Conservation (phyloP, 2,329 filamentous ascomycete species). For the Claviceps humidiphila region DNA sequence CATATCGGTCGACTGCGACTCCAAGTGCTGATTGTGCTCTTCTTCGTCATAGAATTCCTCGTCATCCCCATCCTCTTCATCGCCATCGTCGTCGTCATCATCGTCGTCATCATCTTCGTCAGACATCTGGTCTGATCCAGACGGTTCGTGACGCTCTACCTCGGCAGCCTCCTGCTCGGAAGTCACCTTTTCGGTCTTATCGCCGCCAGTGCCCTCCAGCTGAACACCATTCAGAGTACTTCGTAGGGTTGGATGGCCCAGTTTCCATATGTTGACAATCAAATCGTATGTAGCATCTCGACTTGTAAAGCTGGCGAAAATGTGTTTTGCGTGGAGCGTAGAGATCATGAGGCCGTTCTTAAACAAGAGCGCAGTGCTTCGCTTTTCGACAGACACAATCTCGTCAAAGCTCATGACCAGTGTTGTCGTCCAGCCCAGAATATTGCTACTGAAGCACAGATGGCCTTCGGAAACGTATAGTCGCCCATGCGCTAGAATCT, state of each 20-base stretch:
- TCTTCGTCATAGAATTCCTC: conserved; percentile 69
- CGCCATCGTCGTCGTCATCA: conserved; percentile 56
- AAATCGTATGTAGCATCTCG: conserved; percentile 93
- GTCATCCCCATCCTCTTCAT: conserved; percentile 46
- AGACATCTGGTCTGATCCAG: conserved; percentile 45
- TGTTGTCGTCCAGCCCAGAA: conserved; percentile 94
- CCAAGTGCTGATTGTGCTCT: conserved; percentile 64
- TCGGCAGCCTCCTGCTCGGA: conserved; percentile 23
- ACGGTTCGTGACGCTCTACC: conserved; percentile 35
- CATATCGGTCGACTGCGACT: conserved; percentile 31
- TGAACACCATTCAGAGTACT: conserved; percentile 83
- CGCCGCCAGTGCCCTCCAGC: conserved; percentile 68
- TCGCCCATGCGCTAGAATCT: conserved; percentile 86
- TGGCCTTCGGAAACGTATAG: conserved; percentile 96
- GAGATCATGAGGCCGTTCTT: conserved; percentile 97
- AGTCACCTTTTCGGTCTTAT: conserved; percentile 80
- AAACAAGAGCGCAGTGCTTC: conserved; percentile 88
- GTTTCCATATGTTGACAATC: conserved; percentile 96
- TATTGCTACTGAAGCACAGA: conserved; percentile 97
- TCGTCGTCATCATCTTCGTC: conserved; percentile 53
- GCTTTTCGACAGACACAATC: conserved; percentile 91
- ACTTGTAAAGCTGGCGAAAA: conserved; percentile 90
- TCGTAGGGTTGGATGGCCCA: conserved; percentile 82
- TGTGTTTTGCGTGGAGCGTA: conserved; percentile 85
- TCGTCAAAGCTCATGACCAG: conserved; percentile 97